phyloP scores from a whole-genome alignment of 2,329 filamentous ascomycete genomes.

The Colletotrichum sp. region DNA sequence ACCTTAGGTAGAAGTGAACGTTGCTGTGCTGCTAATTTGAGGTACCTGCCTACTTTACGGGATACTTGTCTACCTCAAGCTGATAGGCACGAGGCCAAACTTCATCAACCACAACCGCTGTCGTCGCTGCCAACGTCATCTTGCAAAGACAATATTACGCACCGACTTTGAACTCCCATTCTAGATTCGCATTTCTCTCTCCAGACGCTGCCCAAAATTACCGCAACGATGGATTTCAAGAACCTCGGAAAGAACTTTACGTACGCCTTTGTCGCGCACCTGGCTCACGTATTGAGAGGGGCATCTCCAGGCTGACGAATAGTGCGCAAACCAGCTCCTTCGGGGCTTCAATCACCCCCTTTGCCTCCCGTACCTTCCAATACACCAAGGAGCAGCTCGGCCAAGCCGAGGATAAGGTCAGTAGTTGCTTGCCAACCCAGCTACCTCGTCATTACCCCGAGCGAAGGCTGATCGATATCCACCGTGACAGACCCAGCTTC shows the following conservation, averaged over 20 bases:
- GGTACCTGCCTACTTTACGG: not conserved
- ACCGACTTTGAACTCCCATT: not conserved
- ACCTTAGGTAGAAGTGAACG: not conserved
- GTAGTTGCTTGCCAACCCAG: constrained; percentile 1
- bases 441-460: not conserved
- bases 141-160: not conserved
- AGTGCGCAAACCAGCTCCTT: constrained; percentile 50
- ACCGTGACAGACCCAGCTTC: constrained; percentile 82
- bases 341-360: constrained; percentile 87
- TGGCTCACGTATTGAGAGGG: not conserved
- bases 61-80: constrained; percentile 16
- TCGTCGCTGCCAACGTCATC: not conserved
- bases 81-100: constrained; percentile 12
- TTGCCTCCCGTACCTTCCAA: constrained; percentile 92
- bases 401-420: constrained; percentile 90
- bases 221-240: constrained; percentile 61
- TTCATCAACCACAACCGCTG: not conserved
- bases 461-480: constrained; percentile 13
- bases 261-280: constrained; percentile 42
- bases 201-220: not conserved
- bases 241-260: constrained; percentile 61
- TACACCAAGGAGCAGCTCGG: constrained; percentile 98
- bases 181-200: not conserved
- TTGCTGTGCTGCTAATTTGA: constrained; percentile 14
- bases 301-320: constrained; percentile 11